Percentiles rank a stretch among this genome's conserved stretches.
These are phyloP conservation scores for Metrosideros polymorpha DNA, from an alignment of 441 rosid genomes.

Conservation along the genomic window DNA sequence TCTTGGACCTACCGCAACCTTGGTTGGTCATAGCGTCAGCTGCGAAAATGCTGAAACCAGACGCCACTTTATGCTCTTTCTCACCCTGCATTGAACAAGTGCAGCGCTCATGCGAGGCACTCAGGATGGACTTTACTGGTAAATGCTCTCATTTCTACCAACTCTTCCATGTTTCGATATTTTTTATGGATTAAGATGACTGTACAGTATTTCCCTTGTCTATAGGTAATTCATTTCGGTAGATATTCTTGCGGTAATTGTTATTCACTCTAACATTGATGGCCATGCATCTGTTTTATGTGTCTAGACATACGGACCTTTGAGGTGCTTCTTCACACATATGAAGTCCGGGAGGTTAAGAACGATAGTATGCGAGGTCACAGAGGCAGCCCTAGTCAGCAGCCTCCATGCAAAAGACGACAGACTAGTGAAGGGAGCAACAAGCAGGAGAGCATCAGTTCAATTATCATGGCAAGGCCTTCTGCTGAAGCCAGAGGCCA, in stretches of 20 bases:
- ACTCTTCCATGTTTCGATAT: background rate
- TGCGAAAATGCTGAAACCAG: conserved; percentile 70
- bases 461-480: conserved; percentile 55
- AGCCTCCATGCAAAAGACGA: conserved; percentile 65
- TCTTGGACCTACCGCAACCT: conserved; percentile 88
- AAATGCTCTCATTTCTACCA: background rate
- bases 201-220: background rate
- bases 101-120: conserved; percentile 73
- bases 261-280: background rate
- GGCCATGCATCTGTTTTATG: background rate
- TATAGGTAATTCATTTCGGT: background rate
- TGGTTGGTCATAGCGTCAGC: conserved; percentile 77
- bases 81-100: conserved; percentile 94
- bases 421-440: conserved; percentile 22
- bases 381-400: conserved; percentile 16
- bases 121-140: conserved; percentile 61
- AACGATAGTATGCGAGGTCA: conserved; percentile 17
- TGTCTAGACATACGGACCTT: conserved; percentile 68
- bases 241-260: background rate
- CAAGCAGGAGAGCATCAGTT: conserved; percentile 3
- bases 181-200: background rate
- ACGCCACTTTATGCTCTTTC: conserved; percentile 74
- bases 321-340: conserved; percentile 70
- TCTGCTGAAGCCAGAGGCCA: conserved; percentile 72
- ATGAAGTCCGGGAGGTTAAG: conserved; percentile 67